Percentiles rank a stretch among this genome's conserved stretches.
phyloP scores from a whole-genome alignment of 768 basidiomycete genomes.

The Trametes sanguinea region DNA sequence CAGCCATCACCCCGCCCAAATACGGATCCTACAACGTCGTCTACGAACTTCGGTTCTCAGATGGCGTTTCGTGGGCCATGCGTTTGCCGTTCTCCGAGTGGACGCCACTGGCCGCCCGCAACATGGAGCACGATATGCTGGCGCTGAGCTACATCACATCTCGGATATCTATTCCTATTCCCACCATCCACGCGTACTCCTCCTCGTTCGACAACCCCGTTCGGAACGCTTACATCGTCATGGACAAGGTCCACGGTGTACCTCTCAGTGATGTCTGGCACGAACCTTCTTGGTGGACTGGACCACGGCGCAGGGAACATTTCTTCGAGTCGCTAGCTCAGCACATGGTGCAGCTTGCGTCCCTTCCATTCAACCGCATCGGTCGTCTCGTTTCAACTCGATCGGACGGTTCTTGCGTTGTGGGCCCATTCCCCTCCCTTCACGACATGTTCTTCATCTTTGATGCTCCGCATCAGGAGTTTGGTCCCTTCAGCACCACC shows the following conservation, averaged over 20 bases:
- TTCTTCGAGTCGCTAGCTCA: background rate
- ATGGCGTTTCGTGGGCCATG: background rate
- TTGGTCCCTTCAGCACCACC: conserved; percentile 2
- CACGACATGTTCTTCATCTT: background rate
- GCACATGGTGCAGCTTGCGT: background rate
- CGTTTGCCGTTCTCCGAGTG: background rate
- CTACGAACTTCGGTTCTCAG: background rate
- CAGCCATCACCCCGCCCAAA: background rate
- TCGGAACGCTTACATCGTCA: background rate
- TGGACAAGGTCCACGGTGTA: conserved; percentile 2
- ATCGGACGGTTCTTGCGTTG: background rate
- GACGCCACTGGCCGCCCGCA: background rate
- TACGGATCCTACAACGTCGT: conserved; percentile 5
- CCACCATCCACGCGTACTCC: conserved; percentile 21
- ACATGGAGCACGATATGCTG: background rate
- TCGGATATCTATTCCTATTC: conserved; percentile 17
- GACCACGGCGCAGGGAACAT: background rate
- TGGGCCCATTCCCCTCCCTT: background rate
- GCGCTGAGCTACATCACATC: background rate
- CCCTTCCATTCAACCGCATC: background rate
- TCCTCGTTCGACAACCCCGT: background rate
- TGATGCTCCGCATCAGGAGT: background rate
- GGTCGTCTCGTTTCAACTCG: background rate
- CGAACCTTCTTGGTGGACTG: conserved; percentile 9
- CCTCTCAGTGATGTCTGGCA: conserved; percentile 5